Evolutionary conservation across 116 monocot genomes (phyloP).

Genomic region (Zostera marina): DNA sequence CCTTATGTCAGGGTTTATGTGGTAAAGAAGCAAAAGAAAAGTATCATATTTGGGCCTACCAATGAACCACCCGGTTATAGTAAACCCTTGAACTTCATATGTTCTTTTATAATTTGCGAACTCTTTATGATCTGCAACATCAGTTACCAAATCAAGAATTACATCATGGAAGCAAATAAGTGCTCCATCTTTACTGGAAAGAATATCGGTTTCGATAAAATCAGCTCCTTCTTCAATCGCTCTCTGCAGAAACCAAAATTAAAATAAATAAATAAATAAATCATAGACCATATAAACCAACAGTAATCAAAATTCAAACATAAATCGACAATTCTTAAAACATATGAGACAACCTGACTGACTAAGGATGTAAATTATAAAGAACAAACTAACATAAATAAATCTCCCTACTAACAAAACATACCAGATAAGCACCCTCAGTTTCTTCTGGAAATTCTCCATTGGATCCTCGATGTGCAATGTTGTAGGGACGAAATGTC

Average conservation of each 20-base stretch:
- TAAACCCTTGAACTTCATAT: slow-evolving; percentile 67
- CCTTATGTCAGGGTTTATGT: too few relatives aligned
- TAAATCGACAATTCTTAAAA: neutral
- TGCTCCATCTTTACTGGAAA: slow-evolving; percentile 67
- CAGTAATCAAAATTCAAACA: neutral
- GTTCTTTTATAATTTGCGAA: slow-evolving; percentile 55
- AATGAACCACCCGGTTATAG: slow-evolving; percentile 57
- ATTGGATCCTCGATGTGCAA: slow-evolving; percentile 73
- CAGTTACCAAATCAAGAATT: slow-evolving; percentile 60
- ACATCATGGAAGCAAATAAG: slow-evolving; percentile 92
- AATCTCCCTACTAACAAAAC: too few relatives aligned
- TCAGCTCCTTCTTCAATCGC: slow-evolving; percentile 93
- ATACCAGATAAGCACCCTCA: slow-evolving; percentile 53
- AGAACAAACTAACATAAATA: neutral
- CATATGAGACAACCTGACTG: neutral
- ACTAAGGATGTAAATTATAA: neutral
- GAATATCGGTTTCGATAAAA: slow-evolving; percentile 86
- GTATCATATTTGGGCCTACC: slow-evolving; percentile 18
- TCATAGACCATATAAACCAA: too few relatives aligned
- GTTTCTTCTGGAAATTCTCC: slow-evolving; percentile 80
- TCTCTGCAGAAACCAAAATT: slow-evolving; percentile 34
- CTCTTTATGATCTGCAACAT: slow-evolving; percentile 55
- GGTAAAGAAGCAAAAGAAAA: neutral
- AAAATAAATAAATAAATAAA: neutral
- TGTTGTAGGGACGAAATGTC: slow-evolving; percentile 43